Base-by-base conservation (phyloP, 306 rosid species). In the Inga oerstediana region DNA sequence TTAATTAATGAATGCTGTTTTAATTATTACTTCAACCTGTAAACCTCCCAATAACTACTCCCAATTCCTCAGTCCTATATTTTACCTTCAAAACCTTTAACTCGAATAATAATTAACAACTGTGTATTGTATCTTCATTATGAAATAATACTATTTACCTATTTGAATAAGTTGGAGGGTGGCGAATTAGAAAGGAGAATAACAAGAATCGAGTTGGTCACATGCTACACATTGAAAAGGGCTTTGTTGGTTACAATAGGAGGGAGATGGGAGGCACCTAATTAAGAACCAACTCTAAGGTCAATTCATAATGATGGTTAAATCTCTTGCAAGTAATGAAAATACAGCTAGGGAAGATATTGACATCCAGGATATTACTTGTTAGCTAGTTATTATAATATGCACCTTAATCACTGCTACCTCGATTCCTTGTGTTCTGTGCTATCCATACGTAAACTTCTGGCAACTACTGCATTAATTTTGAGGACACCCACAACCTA, bases 161-260 rank as follows among this genome's bases (percentile, higher is more conserved):
- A 41, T 9, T 20, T 39, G 56, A 24, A 24, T 4, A 22, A 4
- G 76, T 22, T 72, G 76, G 30, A 22, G 7, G 24, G 24, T 19
- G 75, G 75, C 8, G n/a, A 70, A 70, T 13, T 3, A 19, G 12
- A 17, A 39, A 43, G 74, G 66, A 59, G 34, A 24, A 22, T 59
- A 22, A 34, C 65, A 41, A 12, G 15, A 62, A 56, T 20, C 20
- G 64, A 4, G 34, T 62, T 9, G 34, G 67, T 61, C 16, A 62
- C 54, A 62, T 81, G 79, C 41, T 46, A 45, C 74, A 14, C 84
- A 22, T 72, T 81, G 84, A 81, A 81, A 81, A 74, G 69, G 45
- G 35, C 30, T 17, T 44, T 15, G 56, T 54, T 70, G 83, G 76
- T 15, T 10, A 39, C 14, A 22, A 59, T n/a, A 19, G 64, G 64